Evolutionary conservation across 2,329 filamentous ascomycete species (phyloP).

Genomic region (Aspergillus neoniger): DNA sequence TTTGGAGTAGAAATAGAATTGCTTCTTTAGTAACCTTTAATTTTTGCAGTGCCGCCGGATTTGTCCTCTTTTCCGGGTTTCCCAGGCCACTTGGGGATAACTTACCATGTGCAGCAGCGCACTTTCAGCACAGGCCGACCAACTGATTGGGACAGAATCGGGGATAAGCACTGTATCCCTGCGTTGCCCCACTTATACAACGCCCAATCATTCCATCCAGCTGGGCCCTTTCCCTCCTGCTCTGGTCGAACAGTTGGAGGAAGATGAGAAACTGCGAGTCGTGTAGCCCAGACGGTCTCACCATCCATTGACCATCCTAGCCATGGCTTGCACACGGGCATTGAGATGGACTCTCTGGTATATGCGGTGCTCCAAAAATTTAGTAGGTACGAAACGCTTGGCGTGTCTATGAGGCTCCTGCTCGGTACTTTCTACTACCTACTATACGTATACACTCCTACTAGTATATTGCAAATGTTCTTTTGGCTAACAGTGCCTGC

Average conservation of each 20-base stretch:
- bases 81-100: not conserved
- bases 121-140: constrained; percentile 11
- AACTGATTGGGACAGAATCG: constrained; percentile 20
- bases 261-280: constrained; percentile 8
- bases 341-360: not conserved
- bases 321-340: no score
- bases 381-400: no score
- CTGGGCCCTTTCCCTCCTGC: constrained; percentile 18
- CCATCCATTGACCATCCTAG: not conserved
- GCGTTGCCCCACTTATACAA: constrained; percentile 27
- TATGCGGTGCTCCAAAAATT: not conserved
- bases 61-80: constrained; percentile 1
- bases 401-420: no score
- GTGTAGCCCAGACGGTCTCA: not conserved
- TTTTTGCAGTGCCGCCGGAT: not conserved
- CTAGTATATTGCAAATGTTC: not conserved
- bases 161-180: constrained; percentile 35
- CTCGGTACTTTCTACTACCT: no score
- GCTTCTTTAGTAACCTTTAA: not conserved
- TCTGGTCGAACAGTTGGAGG: constrained; percentile 14
- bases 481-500: not conserved
- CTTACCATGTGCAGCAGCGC: constrained; percentile 11
- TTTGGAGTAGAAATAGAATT: not conserved
- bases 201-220: constrained; percentile 21
- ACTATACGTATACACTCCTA: no score